Evolutionary conservation across 2,329 filamentous ascomycete genomes (phyloP), one percentile per base, ranked within the genome.

Genomic region (Colletotrichum kahawae): DNA sequence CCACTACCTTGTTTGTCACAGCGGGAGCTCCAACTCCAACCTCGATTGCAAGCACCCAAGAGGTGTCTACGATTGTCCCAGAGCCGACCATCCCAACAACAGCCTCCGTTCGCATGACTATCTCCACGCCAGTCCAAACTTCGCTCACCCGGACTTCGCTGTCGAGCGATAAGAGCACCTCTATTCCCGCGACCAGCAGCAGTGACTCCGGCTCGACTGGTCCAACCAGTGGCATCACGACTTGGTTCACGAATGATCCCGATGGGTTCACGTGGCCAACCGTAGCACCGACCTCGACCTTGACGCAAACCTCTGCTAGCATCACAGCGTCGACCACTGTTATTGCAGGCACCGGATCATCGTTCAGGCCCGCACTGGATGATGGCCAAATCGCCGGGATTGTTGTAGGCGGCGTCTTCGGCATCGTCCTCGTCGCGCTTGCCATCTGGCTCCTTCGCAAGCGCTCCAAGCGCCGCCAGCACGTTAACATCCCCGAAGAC

Each of bases 311-410:
- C 70, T 24, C 67, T 69, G 7, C 34, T 51, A 33, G 31, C 38
- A 57, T 21, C 36, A 38, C 65, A 33, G 14, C 77, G 6, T 65
- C 73, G 14, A 62, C 71, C 7, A 54, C 68, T 16, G 60, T 73
- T 24, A 51, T 31, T 21, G 65, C 36, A n/a, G 59, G 60, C 18
- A 59, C 75, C 18, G 57, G 12, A n/a, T 65, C 57, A 24, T 75
- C 36, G 18, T 64, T 59, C 7, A 62, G 34, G 21, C 38, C 75
- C 5, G 51, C 62, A 31, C 78, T 83, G 24, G 74, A 67, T 36
- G 72, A 80, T 8, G 80, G 78, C 33, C 79, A 82, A 70, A 80
- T 83, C 33, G 80, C 81, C 3, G 81, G 79, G 56, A 76, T 84
- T 31, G 77, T 77, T 4, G 29, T 81, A 9, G 82, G 82, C 56